A percentile compares a stretch with the other conserved stretches of the same genome.
phyloP scores from a whole-genome alignment of 345 rosid genomes.

The Psidium friedrichsthalianum region DNA sequence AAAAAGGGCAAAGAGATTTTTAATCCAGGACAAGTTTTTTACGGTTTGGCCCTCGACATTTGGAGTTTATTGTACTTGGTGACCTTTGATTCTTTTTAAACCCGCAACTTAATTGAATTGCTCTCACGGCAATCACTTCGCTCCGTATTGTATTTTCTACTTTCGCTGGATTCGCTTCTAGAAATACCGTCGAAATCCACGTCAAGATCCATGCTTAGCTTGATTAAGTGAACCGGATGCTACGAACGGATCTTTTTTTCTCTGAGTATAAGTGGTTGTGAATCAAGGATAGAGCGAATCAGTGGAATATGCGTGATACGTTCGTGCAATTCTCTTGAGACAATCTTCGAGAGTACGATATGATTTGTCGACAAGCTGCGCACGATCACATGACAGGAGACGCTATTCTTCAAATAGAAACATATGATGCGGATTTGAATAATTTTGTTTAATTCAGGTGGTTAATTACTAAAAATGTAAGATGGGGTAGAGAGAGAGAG shows the following conservation, averaged over 20 bases:
- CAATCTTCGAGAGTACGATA: background rate
- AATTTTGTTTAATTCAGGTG: background rate
- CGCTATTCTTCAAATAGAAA: background rate
- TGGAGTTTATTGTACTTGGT: background rate
- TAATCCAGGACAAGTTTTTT: background rate
- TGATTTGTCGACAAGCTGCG: fast-evolving
- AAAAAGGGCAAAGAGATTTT: background rate
- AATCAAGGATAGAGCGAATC: background rate
- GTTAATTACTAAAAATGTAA: background rate
- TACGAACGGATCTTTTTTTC: background rate
- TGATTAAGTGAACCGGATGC: background rate
- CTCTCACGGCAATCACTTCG: fast-evolving
- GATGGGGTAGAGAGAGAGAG: background rate
- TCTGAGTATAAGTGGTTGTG: background rate
- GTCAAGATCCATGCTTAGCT: background rate
- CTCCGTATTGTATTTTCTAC: background rate
- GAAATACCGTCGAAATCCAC: background rate
- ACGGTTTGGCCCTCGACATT: background rate
- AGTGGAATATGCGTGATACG: background rate
- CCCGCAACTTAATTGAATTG: background rate
- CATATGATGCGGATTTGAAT: background rate
- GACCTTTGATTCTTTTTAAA: background rate
- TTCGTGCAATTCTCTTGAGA: background rate
- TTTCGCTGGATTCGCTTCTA: background rate
- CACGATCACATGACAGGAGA: background rate